Percentiles rank a stretch among this genome's conserved stretches.
Conservation (phyloP, 2,329 filamentous ascomycete genomes). For the Trichoderma aggressivum region DNA sequence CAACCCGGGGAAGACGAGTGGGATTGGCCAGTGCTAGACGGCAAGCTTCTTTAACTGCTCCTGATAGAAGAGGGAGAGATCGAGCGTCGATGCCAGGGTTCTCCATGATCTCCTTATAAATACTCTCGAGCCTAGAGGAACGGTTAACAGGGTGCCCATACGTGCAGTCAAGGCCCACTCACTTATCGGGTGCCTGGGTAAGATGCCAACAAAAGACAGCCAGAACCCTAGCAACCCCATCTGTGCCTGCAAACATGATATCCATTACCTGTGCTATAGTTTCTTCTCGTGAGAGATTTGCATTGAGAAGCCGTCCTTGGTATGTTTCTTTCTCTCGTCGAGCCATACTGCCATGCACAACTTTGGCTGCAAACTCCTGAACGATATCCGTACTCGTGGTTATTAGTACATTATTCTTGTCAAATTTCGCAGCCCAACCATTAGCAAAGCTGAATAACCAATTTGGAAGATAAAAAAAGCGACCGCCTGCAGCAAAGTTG, state of each 20-base stretch:
- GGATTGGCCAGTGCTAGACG: background rate
- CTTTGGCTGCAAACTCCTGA: background rate
- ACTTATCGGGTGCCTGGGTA: background rate
- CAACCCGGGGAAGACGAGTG: background rate
- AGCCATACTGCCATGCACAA: background rate
- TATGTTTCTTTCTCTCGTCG: background rate
- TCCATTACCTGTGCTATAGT: background rate
- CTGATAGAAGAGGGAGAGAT: background rate
- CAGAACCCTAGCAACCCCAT: background rate
- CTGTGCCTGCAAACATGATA: background rate
- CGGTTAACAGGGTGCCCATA: background rate
- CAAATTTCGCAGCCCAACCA: background rate
- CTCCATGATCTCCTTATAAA: background rate
- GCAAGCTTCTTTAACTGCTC: background rate
- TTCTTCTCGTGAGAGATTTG: background rate
- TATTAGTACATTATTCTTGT: background rate
- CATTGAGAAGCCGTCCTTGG: background rate
- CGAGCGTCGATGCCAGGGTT: background rate
- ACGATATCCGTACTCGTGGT: background rate
- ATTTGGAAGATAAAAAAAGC: background rate
- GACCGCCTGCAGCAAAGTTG: background rate
- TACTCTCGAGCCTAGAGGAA: background rate
- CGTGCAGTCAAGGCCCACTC: background rate
- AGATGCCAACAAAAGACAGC: background rate
- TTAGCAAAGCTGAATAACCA: background rate